A percentile compares a stretch with the other conserved stretches of the same genome.
Conservation (phyloP, 1,139 yeast species). For the Candida mesenterica region DNA sequence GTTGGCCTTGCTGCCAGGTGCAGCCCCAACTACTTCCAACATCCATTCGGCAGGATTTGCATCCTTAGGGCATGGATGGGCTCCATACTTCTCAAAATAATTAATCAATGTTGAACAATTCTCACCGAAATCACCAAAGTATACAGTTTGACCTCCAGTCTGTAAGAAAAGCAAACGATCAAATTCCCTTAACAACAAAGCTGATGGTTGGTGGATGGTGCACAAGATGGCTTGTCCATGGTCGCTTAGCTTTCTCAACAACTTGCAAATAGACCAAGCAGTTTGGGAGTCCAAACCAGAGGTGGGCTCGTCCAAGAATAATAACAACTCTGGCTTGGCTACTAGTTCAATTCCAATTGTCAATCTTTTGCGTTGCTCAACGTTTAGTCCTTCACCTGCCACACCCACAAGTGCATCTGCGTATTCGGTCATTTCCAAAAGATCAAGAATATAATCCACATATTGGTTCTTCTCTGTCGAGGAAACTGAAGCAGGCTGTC, state of each 20-base stretch:
- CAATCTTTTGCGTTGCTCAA: constrained; percentile 81
- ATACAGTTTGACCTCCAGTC: constrained; percentile 75
- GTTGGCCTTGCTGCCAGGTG: constrained; percentile 69
- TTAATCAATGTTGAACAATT: constrained; percentile 58
- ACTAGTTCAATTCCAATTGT: constrained; percentile 87
- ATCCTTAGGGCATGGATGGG: constrained; percentile 53
- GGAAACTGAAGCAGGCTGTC: constrained; percentile 61
- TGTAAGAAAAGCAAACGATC: constrained; percentile 72
- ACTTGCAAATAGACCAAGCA: constrained; percentile 81
- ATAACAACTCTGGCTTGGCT: constrained; percentile 77
- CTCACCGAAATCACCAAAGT: constrained; percentile 76
- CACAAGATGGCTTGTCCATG: constrained; percentile 83
- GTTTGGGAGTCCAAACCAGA: constrained; percentile 92
- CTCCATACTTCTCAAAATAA: constrained; percentile 71
- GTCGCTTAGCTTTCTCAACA: constrained; percentile 71
- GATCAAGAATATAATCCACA: constrained; percentile 67
- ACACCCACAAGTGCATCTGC: constrained; percentile 85
- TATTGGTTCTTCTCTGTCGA: constrained; percentile 62
- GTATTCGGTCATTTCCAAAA: constrained; percentile 69
- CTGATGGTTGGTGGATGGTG: constrained; percentile 84
- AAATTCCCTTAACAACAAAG: constrained; percentile 71
- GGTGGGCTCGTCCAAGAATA: constrained; percentile 90
- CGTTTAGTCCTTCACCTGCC: constrained; percentile 75
- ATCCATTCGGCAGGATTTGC: constrained; percentile 87
- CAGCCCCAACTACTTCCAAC: constrained; percentile 78